A percentile compares a stretch with the other conserved stretches of the same genome.
Evolutionary conservation across 2,329 filamentous ascomycete species (phyloP).

Genomic region (Curvularia hawaiiensis): DNA sequence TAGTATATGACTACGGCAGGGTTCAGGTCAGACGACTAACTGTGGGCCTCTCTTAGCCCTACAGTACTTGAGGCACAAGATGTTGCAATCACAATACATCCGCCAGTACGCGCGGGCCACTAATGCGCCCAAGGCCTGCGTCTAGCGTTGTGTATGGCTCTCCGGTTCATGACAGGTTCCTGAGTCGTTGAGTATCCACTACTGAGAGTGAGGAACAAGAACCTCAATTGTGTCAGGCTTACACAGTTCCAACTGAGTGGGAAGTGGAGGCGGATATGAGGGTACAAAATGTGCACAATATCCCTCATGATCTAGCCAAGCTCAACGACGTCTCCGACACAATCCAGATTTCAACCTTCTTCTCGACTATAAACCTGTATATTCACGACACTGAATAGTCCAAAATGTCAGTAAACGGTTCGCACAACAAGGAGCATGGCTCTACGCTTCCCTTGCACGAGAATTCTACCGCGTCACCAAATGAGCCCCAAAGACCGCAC

Average conservation of each 20-base stretch:
- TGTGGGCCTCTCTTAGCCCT: neutral
- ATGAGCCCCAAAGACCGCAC: slow-evolving; percentile 4
- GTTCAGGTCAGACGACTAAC: slow-evolving; percentile 4
- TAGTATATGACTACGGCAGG: neutral
- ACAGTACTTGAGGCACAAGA: neutral
- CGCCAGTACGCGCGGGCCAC: slow-evolving; percentile 2
- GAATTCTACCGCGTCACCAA: slow-evolving; percentile 12
- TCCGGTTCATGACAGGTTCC: slow-evolving; percentile 2
- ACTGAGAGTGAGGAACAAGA: neutral
- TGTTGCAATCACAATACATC: slow-evolving; percentile 4
- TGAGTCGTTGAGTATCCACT: neutral
- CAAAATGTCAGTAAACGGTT: slow-evolving; percentile 17
- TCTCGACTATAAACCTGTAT: neutral
- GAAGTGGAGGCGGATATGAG: slow-evolving; percentile 3
- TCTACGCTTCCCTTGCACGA: slow-evolving; percentile 22
- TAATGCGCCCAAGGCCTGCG: slow-evolving; percentile 1
- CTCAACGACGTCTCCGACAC: neutral
- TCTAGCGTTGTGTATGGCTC: slow-evolving; percentile 2
- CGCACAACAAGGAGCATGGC: slow-evolving; percentile 9
- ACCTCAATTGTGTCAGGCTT: slow-evolving; percentile 2
- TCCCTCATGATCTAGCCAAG: neutral
- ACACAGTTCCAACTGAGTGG: neutral
- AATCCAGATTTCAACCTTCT: neutral
- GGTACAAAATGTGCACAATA: neutral
- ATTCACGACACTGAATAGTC: neutral